Conservation (phyloP, 169 alveolate species). For the Eimeria tenella region DNA sequence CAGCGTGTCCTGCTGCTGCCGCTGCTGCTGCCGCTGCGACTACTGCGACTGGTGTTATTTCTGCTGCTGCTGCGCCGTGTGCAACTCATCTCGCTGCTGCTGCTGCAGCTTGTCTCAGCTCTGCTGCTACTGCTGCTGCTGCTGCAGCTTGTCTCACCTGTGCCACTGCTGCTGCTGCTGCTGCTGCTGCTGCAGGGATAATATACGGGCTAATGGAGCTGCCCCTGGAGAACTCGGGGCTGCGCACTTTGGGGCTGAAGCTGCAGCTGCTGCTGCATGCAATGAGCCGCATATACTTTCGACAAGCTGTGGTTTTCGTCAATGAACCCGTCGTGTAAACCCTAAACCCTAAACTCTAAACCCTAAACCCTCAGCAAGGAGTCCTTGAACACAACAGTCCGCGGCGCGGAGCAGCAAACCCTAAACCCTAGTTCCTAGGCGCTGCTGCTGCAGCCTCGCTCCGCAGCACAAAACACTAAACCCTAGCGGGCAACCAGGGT, state of each 20-base stretch:
- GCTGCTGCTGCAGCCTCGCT: not conserved
- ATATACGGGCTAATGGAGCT: slow-evolving; percentile 28
- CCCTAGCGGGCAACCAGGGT: not conserved
- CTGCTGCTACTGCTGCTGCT: slow-evolving; percentile 2
- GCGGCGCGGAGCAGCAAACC: not conserved
- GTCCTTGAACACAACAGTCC: no score
- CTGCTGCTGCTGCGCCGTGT: not conserved
- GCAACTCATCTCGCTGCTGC: not conserved
- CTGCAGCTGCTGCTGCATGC: slow-evolving; percentile 50
- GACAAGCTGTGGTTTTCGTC: slow-evolving; percentile 80
- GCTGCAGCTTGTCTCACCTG: not conserved
- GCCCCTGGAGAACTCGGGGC: not conserved
- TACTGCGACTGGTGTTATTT: not conserved
- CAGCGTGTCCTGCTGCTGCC: no score
- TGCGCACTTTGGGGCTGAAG: slow-evolving; percentile 49
- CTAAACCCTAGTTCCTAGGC: not conserved
- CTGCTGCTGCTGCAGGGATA: slow-evolving; percentile 57
- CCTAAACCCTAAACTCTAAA: slow-evolving; percentile 11
- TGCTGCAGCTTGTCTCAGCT: not conserved
- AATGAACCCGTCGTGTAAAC: slow-evolving; percentile 75
- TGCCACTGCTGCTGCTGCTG: not conserved
- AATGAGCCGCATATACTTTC: slow-evolving; percentile 39
- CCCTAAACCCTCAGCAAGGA: slow-evolving; percentile 13
- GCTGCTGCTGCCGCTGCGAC: not conserved
- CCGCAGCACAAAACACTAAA: not conserved